Conservation (phyloP, 805 yeast species). For the Wickerhamia fluorescens region DNA sequence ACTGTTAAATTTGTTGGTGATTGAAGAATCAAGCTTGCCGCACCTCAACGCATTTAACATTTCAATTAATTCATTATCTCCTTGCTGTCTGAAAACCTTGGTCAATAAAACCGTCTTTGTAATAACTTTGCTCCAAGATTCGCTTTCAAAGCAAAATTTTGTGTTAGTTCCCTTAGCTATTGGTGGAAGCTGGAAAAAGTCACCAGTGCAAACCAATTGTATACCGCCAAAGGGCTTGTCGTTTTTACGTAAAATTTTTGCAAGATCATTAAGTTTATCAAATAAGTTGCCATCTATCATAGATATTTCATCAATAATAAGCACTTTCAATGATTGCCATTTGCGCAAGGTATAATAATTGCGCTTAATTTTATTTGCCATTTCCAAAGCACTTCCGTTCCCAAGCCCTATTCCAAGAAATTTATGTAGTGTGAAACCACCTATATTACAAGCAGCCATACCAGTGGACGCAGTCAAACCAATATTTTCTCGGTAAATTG, state of each 20-base stretch:
- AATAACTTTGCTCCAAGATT: conserved; percentile 60
- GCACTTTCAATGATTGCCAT: conserved; percentile 65
- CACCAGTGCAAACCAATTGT: conserved; percentile 87
- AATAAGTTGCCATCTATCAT: conserved; percentile 83
- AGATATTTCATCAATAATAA: conserved; percentile 88
- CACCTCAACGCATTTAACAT: conserved; percentile 76
- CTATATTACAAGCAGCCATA: conserved; percentile 88
- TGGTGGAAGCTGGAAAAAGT: conserved; percentile 94
- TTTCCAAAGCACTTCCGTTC: conserved; percentile 35
- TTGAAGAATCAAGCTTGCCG: conserved; percentile 52
- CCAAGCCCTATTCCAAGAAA: conserved; percentile 87
- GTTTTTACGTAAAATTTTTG: conserved; percentile 46
- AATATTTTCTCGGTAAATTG: conserved; percentile 40
- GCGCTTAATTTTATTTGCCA: conserved; percentile 43
- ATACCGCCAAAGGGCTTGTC: conserved; percentile 85
- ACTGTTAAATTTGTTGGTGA: conserved; percentile 40
- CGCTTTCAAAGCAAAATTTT: conserved; percentile 68
- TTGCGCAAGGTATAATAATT: conserved; percentile 37
- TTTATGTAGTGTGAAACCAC: conserved; percentile 82
- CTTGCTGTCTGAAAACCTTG: conserved; percentile 81
- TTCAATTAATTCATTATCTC: conserved; percentile 67
- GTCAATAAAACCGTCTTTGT: conserved; percentile 62
- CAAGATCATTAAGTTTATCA: conserved; percentile 67
- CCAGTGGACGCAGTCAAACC: conserved; percentile 97
- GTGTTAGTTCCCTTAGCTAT: conserved; percentile 40